Evolutionary conservation across 2,329 filamentous ascomycete genomes (phyloP), one percentile per base, ranked within the genome.

Genomic region (Hypoxylon sp.): DNA sequence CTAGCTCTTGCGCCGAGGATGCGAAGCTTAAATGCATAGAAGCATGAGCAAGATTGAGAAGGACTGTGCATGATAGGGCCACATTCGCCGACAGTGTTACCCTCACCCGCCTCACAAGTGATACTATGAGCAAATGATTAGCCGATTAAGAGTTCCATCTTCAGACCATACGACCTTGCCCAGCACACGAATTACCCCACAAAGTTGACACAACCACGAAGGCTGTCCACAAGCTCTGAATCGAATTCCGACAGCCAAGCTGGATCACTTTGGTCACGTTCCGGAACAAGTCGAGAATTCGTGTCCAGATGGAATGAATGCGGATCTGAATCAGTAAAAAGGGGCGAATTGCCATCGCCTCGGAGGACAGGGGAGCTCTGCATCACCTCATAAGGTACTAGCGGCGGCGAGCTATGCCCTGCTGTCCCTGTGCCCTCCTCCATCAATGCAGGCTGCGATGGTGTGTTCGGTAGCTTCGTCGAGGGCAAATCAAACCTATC

Each of bases 131-230:
- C 45, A 43, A 38, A 35, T 17, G 48, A 38, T 38, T 41, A 10
- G 41, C 20, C 3, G 46, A 15, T 35, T 24, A 13, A 35, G 24
- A 33, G 11, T 18, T 31, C 23, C 27, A 37, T 24, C 11, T 17
- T 29, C 23, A 15, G 8, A 24, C 2, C 38, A n/a, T n/a, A n/a
- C 29, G 11, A 15, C 13, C 11, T 9, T 9, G n/a, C n/a, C n/a
- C 4, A 4, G 5, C 4, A 7, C 3, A 9, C 11, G 6, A 9
- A n/a, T 15, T 62, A 72, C 40, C 70, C 69, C 38, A 70, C 49
- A 29, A 72, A 70, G n/a, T 71, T 70, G 35, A 69, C 66, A 38
- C 56, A 58, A 4, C 67, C 64, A 45, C 69, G 63, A n/a, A 72
- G 64, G 45, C 64, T 64, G 11, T 70, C 41, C 26, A 72, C 64